A percentile compares a stretch with the other conserved stretches of the same genome.
Conservation (phyloP, 139 green algal species). For the Closterium sp. region DNA sequence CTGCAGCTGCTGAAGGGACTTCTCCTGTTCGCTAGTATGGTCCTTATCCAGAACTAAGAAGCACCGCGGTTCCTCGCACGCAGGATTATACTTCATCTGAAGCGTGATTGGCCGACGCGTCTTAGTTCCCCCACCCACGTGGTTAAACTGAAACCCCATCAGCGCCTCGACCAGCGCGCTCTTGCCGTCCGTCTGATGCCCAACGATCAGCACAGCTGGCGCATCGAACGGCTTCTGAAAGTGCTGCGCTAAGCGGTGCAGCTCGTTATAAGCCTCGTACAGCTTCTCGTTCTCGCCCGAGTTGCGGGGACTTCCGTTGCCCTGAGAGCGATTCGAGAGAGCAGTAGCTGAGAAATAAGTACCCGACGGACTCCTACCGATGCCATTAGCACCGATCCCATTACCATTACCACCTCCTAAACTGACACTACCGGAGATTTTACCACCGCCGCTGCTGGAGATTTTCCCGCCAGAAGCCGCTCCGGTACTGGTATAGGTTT, state of each 20-base stretch:
- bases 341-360: not conserved
- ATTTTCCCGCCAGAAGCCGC: not conserved
- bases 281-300: slow-evolving; percentile 84
- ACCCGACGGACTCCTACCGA: not conserved
- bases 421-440: too few species aligned
- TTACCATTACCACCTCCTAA: not conserved
- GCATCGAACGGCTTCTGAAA: slow-evolving; percentile 95
- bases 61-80: slow-evolving; percentile 73
- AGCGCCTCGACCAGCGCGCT: slow-evolving; percentile 89
- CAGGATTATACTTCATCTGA: slow-evolving; percentile 94
- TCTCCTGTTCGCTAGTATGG: slow-evolving; percentile 63
- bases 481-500: not conserved
- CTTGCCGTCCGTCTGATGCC: slow-evolving; percentile 96
- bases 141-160: slow-evolving; percentile 98
- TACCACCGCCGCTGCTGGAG: not conserved
- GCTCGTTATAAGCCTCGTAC: slow-evolving; percentile 91
- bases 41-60: slow-evolving; percentile 82
- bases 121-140: slow-evolving; percentile 94
- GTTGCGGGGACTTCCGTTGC: not conserved
- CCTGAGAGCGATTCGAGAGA: not conserved
- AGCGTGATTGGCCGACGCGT: slow-evolving; percentile 90
- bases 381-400: not conserved
- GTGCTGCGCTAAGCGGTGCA: slow-evolving; percentile 84
- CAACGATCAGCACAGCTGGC: slow-evolving; percentile 91
- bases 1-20: slow-evolving; percentile 86